Conservation (phyloP, 257 asterid species). For the Agastache rugosa region DNA sequence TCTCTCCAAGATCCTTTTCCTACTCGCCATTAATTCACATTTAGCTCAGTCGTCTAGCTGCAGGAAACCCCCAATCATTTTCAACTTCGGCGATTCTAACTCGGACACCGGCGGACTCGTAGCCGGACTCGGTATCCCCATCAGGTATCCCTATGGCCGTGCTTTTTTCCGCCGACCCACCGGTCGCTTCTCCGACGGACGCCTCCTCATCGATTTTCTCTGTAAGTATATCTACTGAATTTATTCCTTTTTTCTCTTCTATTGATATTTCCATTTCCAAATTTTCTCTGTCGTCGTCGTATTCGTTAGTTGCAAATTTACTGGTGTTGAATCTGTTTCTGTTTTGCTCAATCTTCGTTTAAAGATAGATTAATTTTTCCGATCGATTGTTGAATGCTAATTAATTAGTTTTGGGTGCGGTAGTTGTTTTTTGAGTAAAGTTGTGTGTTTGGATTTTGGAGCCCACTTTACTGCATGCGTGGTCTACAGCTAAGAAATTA, state of each 20-base stretch:
- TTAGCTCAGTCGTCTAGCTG: conserved; percentile 43
- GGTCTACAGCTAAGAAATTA: not conserved
- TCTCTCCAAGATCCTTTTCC: not conserved
- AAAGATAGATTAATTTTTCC: not conserved
- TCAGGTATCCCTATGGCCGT: conserved; percentile 74
- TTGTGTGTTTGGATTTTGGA: not conserved
- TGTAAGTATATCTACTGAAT: conserved; percentile 44
- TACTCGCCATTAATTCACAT: conserved; percentile 30
- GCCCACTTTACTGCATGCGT: not conserved
- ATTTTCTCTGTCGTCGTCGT: not conserved
- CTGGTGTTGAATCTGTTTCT: not conserved
- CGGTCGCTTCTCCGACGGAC: conserved; percentile 83
- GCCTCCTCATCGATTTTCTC: conserved; percentile 81
- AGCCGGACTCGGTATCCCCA: conserved; percentile 69
- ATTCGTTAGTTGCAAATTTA: not conserved
- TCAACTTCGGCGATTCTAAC: conserved; percentile 94
- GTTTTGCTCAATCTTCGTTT: not conserved
- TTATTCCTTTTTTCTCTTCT: not conserved
- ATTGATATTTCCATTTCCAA: not conserved
- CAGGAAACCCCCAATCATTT: conserved; percentile 61
- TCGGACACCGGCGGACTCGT: conserved; percentile 94
- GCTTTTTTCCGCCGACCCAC: conserved; percentile 62
- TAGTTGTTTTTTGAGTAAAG: not conserved
- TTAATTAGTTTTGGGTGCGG: not conserved
- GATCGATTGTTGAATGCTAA: not conserved